Percentiles rank a stretch among this genome's conserved stretches.
phyloP scores from a whole-genome alignment of 139 green algal genomes.

The Chlorella sp. region DNA sequence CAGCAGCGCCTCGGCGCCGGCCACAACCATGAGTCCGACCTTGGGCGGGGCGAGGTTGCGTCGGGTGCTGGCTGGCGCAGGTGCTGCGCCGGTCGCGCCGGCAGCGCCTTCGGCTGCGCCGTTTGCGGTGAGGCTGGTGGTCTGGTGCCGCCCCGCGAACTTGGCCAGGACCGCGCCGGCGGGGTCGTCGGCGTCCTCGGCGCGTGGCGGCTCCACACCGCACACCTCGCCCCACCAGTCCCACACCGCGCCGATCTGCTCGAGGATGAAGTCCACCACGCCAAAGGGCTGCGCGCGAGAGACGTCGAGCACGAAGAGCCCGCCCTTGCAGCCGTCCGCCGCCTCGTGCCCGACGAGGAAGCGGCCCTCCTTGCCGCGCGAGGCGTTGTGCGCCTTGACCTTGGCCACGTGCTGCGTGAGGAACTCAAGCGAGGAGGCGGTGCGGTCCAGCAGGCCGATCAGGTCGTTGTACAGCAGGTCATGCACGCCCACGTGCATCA shows the following conservation, averaged over 20 bases:
- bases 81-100: no score
- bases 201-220: no score
- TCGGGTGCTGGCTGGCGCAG: no score
- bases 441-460: slow-evolving; percentile 27
- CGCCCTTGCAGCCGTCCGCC: slow-evolving; percentile 26
- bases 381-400: slow-evolving; percentile 24
- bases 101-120: background rate
- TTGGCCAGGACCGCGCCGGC: background rate
- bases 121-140: background rate
- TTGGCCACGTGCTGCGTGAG: slow-evolving; percentile 26
- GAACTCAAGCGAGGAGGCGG: slow-evolving; percentile 26
- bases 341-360: slow-evolving; percentile 36
- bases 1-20: no score
- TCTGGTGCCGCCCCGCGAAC: no score
- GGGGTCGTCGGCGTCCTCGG: background rate
- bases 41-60: background rate
- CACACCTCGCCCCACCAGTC: slow-evolving; percentile 7
- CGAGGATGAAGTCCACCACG: slow-evolving; percentile 22
- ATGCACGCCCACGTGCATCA: slow-evolving; percentile 30
- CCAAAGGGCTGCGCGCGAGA: slow-evolving; percentile 14
- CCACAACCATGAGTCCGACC: background rate
- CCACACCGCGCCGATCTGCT: slow-evolving; percentile 16
- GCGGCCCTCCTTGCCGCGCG: slow-evolving; percentile 22
- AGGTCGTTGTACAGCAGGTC: slow-evolving; percentile 35
- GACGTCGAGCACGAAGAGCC: slow-evolving; percentile 37